Base-by-base conservation (phyloP, 2,329 filamentous ascomycete species). In the Lecanicillium sp. region DNA sequence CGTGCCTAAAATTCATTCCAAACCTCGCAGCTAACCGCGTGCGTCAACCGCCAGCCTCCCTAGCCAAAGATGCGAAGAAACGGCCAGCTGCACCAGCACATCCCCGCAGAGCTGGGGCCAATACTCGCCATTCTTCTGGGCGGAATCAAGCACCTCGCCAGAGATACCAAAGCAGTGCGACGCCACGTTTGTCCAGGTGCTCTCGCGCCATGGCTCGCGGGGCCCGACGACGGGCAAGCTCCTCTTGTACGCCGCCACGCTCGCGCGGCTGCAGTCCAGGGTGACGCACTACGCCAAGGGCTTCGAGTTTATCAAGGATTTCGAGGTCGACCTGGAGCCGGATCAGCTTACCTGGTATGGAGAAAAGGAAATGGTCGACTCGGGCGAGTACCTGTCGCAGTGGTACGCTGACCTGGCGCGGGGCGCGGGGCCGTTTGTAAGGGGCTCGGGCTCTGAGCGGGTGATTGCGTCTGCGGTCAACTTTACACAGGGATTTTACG, bases 201-300 rank as follows among this genome's bases (percentile, higher is more conserved):
- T 96, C 34, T 88, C 87, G 17, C 79, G 89, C 3, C 89, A 96
- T 56, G 89, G 88, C 34, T 85, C 86, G 28, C 77, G 89, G 37
- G 84, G 87, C 55, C 89, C 89, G 1, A 94, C 88, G 0, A 53
- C 64, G 10, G 65, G 66, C 47, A 94, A 89, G 65, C 75, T 79
- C 1, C 55, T 58, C 10, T 54, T 59, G 6, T 95, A 94, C 61
- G 71, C 68, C 29, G 59, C 65, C 5, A 70, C 85, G 8, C 68
- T 95, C 38, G 56, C 70, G 19, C 74, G 73, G 34, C 82, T 96
- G 44, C 79, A 89, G 44, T 57, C 56, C 32, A 56, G 51, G 28
- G 68, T 68, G 9, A 71, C 68, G 2, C 61, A 66, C 15, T 90
- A 84, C 53, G 71, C 72, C 7, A 66, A 68, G 25, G 71, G 74